Evolutionary conservation across 164 flowering plant species (phyloP).

Genomic region (Brasenia schreberi): DNA sequence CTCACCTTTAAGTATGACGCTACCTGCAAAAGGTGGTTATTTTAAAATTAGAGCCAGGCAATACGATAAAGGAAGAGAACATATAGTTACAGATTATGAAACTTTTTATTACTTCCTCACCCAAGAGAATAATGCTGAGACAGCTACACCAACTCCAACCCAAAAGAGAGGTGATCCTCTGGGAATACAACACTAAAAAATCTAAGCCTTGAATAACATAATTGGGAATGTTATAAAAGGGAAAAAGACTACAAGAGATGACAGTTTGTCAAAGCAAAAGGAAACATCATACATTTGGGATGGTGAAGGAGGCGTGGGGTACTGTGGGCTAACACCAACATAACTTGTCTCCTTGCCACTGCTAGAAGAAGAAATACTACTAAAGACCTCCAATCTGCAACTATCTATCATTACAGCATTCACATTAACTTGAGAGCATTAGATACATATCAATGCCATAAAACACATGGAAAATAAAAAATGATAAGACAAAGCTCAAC

Average conservation of each 20-base stretch:
- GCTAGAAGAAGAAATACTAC: slow-evolving; percentile 47
- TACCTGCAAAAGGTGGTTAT: slow-evolving; percentile 30
- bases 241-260: neutral
- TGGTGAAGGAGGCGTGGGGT: slow-evolving; percentile 44
- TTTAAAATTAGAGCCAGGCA: slow-evolving; percentile 5
- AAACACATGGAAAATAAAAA: no score
- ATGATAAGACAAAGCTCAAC: no score
- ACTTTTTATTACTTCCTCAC: slow-evolving; percentile 22
- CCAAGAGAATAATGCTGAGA: slow-evolving; percentile 84
- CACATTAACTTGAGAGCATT: neutral
- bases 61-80: neutral
- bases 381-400: slow-evolving; percentile 25
- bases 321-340: slow-evolving; percentile 54
- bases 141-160: slow-evolving; percentile 91
- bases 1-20: slow-evolving; percentile 59
- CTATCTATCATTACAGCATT: slow-evolving; percentile 13
- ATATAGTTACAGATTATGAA: neutral
- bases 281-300: slow-evolving; percentile 36
- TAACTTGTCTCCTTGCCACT: slow-evolving; percentile 42
- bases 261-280: neutral
- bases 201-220: neutral
- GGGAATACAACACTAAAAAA: slow-evolving; percentile 6
- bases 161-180: slow-evolving; percentile 94
- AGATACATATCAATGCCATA: neutral
- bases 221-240: neutral